Conservation (phyloP, 345 rosid species). For the Eutrema heterophyllum region DNA sequence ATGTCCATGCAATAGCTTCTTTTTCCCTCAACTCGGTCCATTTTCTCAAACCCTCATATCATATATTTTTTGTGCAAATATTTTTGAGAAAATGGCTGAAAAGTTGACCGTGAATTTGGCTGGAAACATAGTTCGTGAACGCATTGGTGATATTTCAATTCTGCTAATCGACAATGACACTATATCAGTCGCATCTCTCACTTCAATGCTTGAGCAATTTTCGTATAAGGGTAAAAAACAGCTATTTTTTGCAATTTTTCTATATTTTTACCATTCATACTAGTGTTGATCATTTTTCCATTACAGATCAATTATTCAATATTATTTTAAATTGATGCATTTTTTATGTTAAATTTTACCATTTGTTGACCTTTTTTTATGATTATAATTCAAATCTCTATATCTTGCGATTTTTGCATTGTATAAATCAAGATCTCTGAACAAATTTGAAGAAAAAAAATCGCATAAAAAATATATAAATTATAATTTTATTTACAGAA, state of each 20-base stretch:
- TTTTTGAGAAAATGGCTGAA: not conserved
- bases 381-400: not conserved
- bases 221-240: not conserved
- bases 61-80: not conserved
- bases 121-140: not conserved
- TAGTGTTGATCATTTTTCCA: not conserved
- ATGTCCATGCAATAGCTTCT: not conserved
- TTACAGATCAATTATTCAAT: not conserved
- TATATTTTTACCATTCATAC: not conserved
- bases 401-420: not conserved
- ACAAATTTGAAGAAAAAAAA: not conserved
- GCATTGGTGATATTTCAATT: not conserved
- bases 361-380: not conserved
- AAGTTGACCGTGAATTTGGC: not conserved
- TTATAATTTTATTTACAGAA: not conserved
- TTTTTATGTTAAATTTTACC: not conserved
- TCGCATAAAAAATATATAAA: not conserved
- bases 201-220: not conserved
- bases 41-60: not conserved
- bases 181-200: not conserved
- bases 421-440: not conserved
- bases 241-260: not conserved
- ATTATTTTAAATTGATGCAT: not conserved
- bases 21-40: not conserved
- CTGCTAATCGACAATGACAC: conserved; percentile 6